Conservation (phyloP, 192 early-diverging fungal genomes). For the Haplosporangium gracile region DNA sequence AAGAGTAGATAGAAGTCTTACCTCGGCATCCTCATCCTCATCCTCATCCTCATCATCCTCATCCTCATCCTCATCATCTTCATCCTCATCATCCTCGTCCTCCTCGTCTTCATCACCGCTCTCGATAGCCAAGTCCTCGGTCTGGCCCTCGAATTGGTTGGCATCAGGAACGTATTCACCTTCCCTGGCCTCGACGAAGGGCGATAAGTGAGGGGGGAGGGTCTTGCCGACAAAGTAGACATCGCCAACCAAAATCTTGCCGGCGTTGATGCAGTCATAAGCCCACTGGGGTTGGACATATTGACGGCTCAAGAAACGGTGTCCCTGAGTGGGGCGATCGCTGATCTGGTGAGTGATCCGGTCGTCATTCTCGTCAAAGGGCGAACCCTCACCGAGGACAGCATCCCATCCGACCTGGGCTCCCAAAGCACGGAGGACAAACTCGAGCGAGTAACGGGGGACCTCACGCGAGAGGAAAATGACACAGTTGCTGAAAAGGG, state of each 20-base stretch:
- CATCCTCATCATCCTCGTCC: conserved; percentile 37
- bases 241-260: conserved; percentile 72
- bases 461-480: conserved; percentile 96
- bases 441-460: conserved; percentile 92
- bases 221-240: conserved; percentile 85
- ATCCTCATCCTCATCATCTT: conserved; percentile 47
- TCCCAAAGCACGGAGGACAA: conserved; percentile 91
- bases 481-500: conserved; percentile 73
- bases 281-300: conserved; percentile 99
- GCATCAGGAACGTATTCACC: conserved; percentile 90
- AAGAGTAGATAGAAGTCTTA: conserved; percentile 5
- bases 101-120: conserved; percentile 66
- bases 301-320: conserved; percentile 73
- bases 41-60: conserved; percentile 17
- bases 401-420: conserved; percentile 92
- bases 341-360: conserved; percentile 90
- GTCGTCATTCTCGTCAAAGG: conserved; percentile 83
- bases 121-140: conserved; percentile 70
- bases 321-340: conserved; percentile 82
- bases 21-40: conserved; percentile 46
- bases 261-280: conserved; percentile 93
- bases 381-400: conserved; percentile 82
- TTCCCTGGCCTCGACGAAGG: conserved; percentile 88
- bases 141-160: conserved; percentile 73
- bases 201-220: conserved; percentile 93